Percentiles rank a stretch among this genome's conserved stretches.
These are phyloP conservation scores for Metschnikowia peoriensis DNA, from an alignment of 805 yeast species.

Conservation along the genomic window DNA sequence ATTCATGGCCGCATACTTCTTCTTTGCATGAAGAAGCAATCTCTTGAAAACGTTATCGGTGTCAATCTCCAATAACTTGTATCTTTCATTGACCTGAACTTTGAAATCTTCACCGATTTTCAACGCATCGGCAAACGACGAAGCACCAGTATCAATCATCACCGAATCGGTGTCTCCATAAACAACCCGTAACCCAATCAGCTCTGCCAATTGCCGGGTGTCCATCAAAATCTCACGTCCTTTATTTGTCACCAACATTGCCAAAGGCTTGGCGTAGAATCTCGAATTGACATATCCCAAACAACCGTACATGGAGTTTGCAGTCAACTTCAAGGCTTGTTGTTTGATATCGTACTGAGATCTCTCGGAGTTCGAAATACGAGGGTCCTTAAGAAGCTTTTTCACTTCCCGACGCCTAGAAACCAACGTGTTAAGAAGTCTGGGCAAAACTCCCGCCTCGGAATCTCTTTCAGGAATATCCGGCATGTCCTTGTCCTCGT, in stretches of 20 bases:
- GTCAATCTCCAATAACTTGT: conserved; percentile 85
- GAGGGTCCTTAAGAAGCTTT: conserved; percentile 73
- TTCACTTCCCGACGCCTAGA: conserved; percentile 92
- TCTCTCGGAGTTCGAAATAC: conserved; percentile 57
- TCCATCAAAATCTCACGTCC: conserved; percentile 95
- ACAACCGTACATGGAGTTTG: conserved; percentile 99
- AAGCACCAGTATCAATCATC: conserved; percentile 90
- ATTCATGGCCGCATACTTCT: conserved; percentile 93
- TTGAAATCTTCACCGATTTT: conserved; percentile 85
- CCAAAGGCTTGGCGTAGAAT: conserved; percentile 93
- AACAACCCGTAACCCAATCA: conserved; percentile 76
- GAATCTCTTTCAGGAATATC: conserved; percentile 58
- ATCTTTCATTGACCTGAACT: conserved; percentile 80
- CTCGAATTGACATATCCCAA: conserved; percentile 88
- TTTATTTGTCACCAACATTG: conserved; percentile 90
- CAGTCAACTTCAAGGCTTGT: conserved; percentile 93
- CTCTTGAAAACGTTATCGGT: conserved; percentile 90
- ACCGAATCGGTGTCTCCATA: conserved; percentile 99
- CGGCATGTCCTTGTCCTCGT: conserved; percentile 64
- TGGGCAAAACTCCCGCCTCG: conserved; percentile 81
- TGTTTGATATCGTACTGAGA: conserved; percentile 94
- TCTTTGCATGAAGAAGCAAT: conserved; percentile 85
- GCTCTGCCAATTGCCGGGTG: conserved; percentile 89
- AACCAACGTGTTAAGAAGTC: conserved; percentile 78
- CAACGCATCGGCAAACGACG: conserved; percentile 67